Evolutionary conservation across 768 basidiomycete genomes (phyloP).

Genomic region (Suillus fuscotomentosus): DNA sequence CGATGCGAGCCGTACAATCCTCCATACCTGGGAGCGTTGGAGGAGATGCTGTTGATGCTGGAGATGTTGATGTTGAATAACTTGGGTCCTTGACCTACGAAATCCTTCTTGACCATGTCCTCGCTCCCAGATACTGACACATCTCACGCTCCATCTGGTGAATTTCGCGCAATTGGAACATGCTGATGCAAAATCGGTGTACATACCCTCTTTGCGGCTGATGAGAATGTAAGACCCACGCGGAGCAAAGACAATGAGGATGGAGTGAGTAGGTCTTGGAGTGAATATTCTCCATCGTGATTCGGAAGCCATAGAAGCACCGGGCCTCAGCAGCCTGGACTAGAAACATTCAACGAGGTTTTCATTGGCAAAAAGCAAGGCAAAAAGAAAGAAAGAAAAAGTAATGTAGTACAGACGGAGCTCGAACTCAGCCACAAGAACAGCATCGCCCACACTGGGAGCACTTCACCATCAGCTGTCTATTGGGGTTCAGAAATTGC

Average conservation of each 20-base stretch:
- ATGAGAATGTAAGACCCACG: too few relatives aligned
- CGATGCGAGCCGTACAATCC: accelerated
- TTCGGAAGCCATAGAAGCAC: too few relatives aligned
- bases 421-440: slow-evolving; percentile 20
- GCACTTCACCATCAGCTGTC: slow-evolving; percentile 29
- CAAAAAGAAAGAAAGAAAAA: not conserved
- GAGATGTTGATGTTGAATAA: too few relatives aligned
- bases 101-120: slow-evolving; percentile 57
- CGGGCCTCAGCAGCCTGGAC: too few relatives aligned
- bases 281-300: too few relatives aligned
- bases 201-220: too few relatives aligned
- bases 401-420: not conserved
- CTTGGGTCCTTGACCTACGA: slow-evolving; percentile 39
- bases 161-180: slow-evolving; percentile 76
- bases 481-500: slow-evolving; percentile 21
- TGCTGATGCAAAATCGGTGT: slow-evolving; percentile 25
- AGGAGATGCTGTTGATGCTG: too few relatives aligned
- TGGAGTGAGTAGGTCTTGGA: too few relatives aligned
- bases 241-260: too few relatives aligned
- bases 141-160: slow-evolving; percentile 84
- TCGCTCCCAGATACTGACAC: slow-evolving; percentile 84
- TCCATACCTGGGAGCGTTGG: too few relatives aligned
- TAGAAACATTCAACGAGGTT: too few relatives aligned
- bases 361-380: too few relatives aligned
- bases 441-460: slow-evolving; percentile 30